phyloP scores from a whole-genome alignment of 768 basidiomycete genomes.

The Xerocomellus amylosporus region DNA sequence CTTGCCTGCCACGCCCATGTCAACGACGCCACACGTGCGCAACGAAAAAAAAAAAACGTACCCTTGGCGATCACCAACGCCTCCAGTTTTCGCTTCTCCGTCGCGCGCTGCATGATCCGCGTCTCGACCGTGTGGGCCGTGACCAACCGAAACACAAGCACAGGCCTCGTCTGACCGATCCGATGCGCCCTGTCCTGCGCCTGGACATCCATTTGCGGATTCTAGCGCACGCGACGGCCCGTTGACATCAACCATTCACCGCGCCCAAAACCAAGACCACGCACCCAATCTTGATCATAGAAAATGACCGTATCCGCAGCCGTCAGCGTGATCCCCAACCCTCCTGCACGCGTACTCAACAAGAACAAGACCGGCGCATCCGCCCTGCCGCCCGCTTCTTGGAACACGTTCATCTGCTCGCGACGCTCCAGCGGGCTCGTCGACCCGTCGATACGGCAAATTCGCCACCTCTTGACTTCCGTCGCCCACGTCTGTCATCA shows the following conservation, averaged over 20 bases:
- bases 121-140: slow-evolving; percentile 89
- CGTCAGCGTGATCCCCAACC: slow-evolving; percentile 93
- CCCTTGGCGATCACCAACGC: slow-evolving; percentile 94
- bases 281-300: slow-evolving; percentile 25
- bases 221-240: slow-evolving; percentile 41
- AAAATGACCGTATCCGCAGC: slow-evolving; percentile 45
- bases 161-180: slow-evolving; percentile 90
- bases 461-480: slow-evolving; percentile 75
- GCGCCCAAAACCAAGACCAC: neutral
- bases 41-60: slow-evolving; percentile 24
- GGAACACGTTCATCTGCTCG: slow-evolving; percentile 83
- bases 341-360: slow-evolving; percentile 91
- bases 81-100: slow-evolving; percentile 87
- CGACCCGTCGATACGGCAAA: slow-evolving; percentile 83
- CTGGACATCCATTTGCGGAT: slow-evolving; percentile 95
- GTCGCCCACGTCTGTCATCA: slow-evolving; percentile 62
- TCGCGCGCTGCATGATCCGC: slow-evolving; percentile 84
- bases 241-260: neutral
- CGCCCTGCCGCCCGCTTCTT: slow-evolving; percentile 58
- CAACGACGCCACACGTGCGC: neutral
- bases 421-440: slow-evolving; percentile 80
- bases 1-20: slow-evolving; percentile 50
- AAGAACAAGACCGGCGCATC: slow-evolving; percentile 77
- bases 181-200: slow-evolving; percentile 95
- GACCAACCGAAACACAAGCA: slow-evolving; percentile 85